phyloP scores from a whole-genome alignment of 2,329 filamentous ascomycete genomes.

The Colletotrichum tofieldiae region DNA sequence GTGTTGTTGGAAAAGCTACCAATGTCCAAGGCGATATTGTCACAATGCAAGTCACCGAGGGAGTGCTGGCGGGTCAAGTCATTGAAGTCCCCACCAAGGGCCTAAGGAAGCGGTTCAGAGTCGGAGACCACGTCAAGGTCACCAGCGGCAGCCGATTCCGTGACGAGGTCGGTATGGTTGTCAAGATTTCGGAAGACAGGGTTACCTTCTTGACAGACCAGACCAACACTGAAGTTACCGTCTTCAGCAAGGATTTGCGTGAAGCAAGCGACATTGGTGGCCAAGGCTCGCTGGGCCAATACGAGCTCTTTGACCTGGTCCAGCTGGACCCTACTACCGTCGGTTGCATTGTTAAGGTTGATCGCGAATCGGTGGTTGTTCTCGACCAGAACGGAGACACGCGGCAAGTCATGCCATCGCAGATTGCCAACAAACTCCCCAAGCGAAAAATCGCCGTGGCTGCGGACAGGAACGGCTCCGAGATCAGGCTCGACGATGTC shows the following conservation, averaged over 20 bases:
- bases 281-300: slow-evolving; percentile 87
- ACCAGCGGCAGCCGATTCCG: slow-evolving; percentile 95
- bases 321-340: slow-evolving; percentile 95
- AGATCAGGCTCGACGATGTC: slow-evolving; percentile 92
- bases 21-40: slow-evolving; percentile 94
- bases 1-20: slow-evolving; percentile 87
- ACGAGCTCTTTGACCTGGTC: slow-evolving; percentile 92
- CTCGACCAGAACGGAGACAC: slow-evolving; percentile 91
- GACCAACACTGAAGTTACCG: slow-evolving; percentile 92
- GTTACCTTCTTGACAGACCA: slow-evolving; percentile 95
- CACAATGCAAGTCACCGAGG: slow-evolving; percentile 87
- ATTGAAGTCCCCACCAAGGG: slow-evolving; percentile 96
- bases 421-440: slow-evolving; percentile 91
- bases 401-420: slow-evolving; percentile 88
- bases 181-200: slow-evolving; percentile 91
- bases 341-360: slow-evolving; percentile 93
- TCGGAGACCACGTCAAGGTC: slow-evolving; percentile 98
- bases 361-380: slow-evolving; percentile 91
- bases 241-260: slow-evolving; percentile 97
- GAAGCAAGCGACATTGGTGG: slow-evolving; percentile 94
- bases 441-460: slow-evolving; percentile 88
- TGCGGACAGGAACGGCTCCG: slow-evolving; percentile 92
- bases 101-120: slow-evolving; percentile 90
- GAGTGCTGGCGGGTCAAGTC: slow-evolving; percentile 83
- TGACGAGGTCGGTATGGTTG: slow-evolving; percentile 97